Percentiles rank a stretch among this genome's conserved stretches.
Conservation (phyloP, 2,329 filamentous ascomycete species). For the Claviceps purpurea region DNA sequence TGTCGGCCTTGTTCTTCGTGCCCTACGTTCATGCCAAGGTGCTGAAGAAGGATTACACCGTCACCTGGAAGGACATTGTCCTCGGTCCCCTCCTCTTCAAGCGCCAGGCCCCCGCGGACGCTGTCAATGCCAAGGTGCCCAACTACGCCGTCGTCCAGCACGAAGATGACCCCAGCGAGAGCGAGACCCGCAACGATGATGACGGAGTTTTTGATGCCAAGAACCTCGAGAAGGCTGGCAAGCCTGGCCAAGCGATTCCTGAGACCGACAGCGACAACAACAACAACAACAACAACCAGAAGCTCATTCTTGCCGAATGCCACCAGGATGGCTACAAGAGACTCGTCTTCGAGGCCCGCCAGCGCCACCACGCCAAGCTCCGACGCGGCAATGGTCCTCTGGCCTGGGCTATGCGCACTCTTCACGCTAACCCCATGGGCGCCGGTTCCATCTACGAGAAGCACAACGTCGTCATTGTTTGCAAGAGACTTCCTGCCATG, state of each 20-base stretch:
- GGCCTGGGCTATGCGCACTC: constrained; percentile 71
- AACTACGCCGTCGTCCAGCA: constrained; percentile 69
- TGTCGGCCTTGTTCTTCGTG: constrained; percentile 59
- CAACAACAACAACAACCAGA: constrained; percentile 29
- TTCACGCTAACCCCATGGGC: constrained; percentile 61
- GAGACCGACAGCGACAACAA: constrained; percentile 24
- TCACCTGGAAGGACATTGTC: constrained; percentile 51
- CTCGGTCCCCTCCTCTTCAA: constrained; percentile 50
- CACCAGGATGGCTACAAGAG: constrained; percentile 45
- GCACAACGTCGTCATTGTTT: constrained; percentile 50
- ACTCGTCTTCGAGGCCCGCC: constrained; percentile 42
- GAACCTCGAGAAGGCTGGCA: constrained; percentile 2
- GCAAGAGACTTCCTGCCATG: constrained; percentile 56
- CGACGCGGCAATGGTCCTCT: constrained; percentile 50
- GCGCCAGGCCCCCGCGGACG: constrained; percentile 40
- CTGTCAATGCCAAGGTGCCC: constrained; percentile 46
- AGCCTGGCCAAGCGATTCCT: constrained; percentile 5
- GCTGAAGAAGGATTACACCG: constrained; percentile 51
- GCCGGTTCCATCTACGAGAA: constrained; percentile 61
- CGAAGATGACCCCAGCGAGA: constrained; percentile 27
- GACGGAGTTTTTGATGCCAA: constrained; percentile 14
- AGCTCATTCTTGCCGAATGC: constrained; percentile 32
- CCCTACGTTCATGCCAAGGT: constrained; percentile 54
- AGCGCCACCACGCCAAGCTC: constrained; percentile 49
- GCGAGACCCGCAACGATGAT: constrained; percentile 13